These are phyloP conservation scores for Tuctoria greenei DNA, from an alignment of 176 grass and related monocot genomes.

Conservation along the genomic window DNA sequence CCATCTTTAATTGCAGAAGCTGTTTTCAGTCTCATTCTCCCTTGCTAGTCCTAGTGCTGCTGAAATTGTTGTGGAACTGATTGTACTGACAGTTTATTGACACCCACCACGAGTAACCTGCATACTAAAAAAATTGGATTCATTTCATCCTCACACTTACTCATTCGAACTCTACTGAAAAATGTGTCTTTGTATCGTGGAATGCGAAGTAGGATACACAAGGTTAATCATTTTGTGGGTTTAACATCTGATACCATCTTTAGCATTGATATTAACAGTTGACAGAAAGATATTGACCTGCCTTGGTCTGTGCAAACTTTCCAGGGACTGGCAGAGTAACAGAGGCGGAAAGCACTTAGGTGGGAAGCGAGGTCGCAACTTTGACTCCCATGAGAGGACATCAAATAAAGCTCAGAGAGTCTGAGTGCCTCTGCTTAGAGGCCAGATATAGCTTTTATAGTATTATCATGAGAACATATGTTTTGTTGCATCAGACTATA, in stretches of 20 bases:
- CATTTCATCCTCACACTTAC: not conserved
- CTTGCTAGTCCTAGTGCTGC: not conserved
- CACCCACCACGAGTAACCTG: not conserved
- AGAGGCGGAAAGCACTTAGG: constrained; percentile 56
- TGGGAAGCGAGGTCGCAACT: constrained; percentile 52
- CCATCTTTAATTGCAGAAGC: not conserved
- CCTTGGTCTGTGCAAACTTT: constrained; percentile 4
- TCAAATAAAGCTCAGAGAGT: not conserved
- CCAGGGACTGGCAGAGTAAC: constrained; percentile 52
- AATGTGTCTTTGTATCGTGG: not conserved
- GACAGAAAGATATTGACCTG: constrained; percentile 3
- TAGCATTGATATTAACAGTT: not conserved
- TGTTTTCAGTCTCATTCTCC: not conserved
- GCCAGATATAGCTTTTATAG: not conserved
- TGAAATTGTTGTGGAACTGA: constrained; percentile 14
- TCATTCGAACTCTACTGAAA: not conserved
- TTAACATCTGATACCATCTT: not conserved
- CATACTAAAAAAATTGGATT: not conserved
- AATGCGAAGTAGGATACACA: not conserved
- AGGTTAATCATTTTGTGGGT: not conserved
- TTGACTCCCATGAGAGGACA: constrained; percentile 13
- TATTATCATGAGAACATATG: not conserved
- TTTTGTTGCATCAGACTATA: not conserved
- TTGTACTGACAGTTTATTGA: not conserved
- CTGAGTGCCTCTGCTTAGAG: not conserved